Percentiles rank a stretch among this genome's conserved stretches.
Evolutionary conservation across 192 early-diverging fungal genomes (phyloP).

Genomic region (Coemansia sp.): DNA sequence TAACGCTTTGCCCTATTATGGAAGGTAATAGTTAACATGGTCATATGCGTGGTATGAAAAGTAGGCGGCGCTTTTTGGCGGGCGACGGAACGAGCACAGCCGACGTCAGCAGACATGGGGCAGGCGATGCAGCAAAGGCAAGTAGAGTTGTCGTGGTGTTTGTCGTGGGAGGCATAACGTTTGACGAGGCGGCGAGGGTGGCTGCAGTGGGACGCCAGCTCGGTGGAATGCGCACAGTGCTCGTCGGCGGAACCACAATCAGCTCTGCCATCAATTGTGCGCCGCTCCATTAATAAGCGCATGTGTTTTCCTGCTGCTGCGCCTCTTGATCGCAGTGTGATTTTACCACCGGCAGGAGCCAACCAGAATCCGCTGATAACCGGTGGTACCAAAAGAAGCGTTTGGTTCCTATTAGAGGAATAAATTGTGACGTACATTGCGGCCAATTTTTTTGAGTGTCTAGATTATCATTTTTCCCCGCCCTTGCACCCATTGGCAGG

Average conservation of each 20-base stretch:
- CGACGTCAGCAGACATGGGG: constrained; percentile 10
- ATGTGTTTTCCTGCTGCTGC: not conserved
- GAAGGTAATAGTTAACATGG: not conserved
- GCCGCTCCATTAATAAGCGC: not conserved
- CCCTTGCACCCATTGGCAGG: constrained; percentile 4
- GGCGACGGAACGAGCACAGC: not conserved
- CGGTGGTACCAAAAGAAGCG: constrained; percentile 3
- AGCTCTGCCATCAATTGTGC: constrained; percentile 9
- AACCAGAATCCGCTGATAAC: constrained; percentile 7
- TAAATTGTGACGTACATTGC: constrained; percentile 5
- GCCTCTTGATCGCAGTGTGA: not conserved
- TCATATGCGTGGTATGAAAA: constrained; percentile 1
- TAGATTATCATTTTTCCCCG: constrained; percentile 7
- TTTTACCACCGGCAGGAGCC: constrained; percentile 7
- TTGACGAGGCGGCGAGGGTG: constrained; percentile 33
- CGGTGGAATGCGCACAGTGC: constrained; percentile 24
- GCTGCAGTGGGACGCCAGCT: constrained; percentile 23
- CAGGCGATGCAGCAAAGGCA: constrained; percentile 19
- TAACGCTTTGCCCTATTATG: not conserved
- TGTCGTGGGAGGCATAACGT: constrained; percentile 45
- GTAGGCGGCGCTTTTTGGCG: constrained; percentile 46
- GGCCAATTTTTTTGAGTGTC: constrained; percentile 4
- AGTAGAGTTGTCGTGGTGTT: constrained; percentile 37
- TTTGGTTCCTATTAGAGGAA: not conserved
- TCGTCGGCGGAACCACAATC: constrained; percentile 30